These are phyloP conservation scores for Metschnikowia peoriensis DNA, from an alignment of 805 yeast species.

Conservation along the genomic window DNA sequence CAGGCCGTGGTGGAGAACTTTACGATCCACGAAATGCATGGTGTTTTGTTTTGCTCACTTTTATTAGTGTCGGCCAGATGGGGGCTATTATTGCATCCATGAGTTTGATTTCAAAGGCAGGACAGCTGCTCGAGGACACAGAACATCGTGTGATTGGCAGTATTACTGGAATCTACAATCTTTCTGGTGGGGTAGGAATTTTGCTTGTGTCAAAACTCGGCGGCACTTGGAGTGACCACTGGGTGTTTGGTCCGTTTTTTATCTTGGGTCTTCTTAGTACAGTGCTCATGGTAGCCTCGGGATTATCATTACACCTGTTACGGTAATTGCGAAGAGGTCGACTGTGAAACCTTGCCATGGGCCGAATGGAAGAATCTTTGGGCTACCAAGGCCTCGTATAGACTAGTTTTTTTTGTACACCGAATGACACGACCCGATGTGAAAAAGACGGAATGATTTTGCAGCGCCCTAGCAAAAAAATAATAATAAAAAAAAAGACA, in stretches of 20 bases:
- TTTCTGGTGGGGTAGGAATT: slow-evolving; percentile 68
- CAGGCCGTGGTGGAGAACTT: slow-evolving; percentile 16
- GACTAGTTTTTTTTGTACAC: no score
- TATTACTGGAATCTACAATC: slow-evolving; percentile 65
- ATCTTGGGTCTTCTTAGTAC: slow-evolving; percentile 44
- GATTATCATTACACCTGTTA: neutral
- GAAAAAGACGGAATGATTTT: no score
- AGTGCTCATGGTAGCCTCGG: slow-evolving; percentile 8
- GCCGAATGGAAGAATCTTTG: no score
- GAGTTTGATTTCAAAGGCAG: slow-evolving; percentile 47
- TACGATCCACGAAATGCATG: slow-evolving; percentile 36
- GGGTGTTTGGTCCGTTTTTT: slow-evolving; percentile 59
- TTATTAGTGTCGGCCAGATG: slow-evolving; percentile 59
- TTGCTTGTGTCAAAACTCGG: slow-evolving; percentile 59
- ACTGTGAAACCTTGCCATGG: no score
- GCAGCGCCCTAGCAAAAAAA: no score
- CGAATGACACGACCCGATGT: no score
- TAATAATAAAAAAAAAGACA: no score
- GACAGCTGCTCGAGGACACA: slow-evolving; percentile 17
- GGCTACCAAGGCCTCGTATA: no score
- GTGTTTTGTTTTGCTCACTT: slow-evolving; percentile 40
- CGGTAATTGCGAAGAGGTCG: neutral
- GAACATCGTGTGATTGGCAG: slow-evolving; percentile 56
- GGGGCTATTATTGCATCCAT: slow-evolving; percentile 62
- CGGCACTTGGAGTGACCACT: slow-evolving; percentile 55